Evolutionary conservation across 2,329 filamentous ascomycete genomes (phyloP).

Genomic region (Claviceps sp.): DNA sequence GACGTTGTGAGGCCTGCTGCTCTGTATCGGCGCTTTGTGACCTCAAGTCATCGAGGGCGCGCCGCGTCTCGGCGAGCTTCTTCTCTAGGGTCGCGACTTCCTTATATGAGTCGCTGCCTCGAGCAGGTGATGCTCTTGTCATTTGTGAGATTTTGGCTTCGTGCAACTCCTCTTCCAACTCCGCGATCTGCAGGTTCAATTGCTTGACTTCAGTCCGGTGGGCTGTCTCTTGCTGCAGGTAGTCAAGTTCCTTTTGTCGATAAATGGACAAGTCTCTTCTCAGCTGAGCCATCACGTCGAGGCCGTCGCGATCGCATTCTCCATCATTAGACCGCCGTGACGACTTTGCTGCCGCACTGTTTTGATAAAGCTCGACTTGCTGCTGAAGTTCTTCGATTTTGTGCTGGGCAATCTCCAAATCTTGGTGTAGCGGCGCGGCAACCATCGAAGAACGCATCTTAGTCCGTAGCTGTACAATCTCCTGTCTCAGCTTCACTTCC

Average conservation of each 20-base stretch:
- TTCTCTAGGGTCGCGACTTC: slow-evolving; percentile 46
- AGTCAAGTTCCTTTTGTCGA: slow-evolving; percentile 51
- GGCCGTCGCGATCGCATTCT: slow-evolving; percentile 30
- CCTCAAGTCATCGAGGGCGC: slow-evolving; percentile 42
- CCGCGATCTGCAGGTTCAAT: slow-evolving; percentile 50
- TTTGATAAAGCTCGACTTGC: slow-evolving; percentile 41
- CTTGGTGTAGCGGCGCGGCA: slow-evolving; percentile 35
- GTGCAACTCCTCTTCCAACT: slow-evolving; percentile 55
- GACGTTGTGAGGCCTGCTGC: slow-evolving; percentile 26
- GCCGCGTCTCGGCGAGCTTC: slow-evolving; percentile 47
- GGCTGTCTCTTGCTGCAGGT: slow-evolving; percentile 50
- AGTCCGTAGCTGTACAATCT: slow-evolving; percentile 38
- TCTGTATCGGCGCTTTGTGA: slow-evolving; percentile 38
- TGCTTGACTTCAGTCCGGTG: slow-evolving; percentile 49
- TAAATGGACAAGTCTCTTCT: slow-evolving; percentile 50
- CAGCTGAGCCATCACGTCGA: slow-evolving; percentile 44
- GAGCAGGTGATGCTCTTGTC: slow-evolving; percentile 30
- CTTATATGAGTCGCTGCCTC: slow-evolving; percentile 38
- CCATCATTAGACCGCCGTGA: slow-evolving; percentile 18
- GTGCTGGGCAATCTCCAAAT: slow-evolving; percentile 44
- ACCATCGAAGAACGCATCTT: slow-evolving; percentile 29
- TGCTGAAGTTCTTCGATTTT: slow-evolving; percentile 54
- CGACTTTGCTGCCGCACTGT: slow-evolving; percentile 23
- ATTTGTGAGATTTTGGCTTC: slow-evolving; percentile 45
- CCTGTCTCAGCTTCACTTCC: slow-evolving; percentile 46